These are phyloP conservation scores for Stachybotrys elegans DNA, from an alignment of 2,329 filamentous ascomycete species.

Conservation along the genomic window DNA sequence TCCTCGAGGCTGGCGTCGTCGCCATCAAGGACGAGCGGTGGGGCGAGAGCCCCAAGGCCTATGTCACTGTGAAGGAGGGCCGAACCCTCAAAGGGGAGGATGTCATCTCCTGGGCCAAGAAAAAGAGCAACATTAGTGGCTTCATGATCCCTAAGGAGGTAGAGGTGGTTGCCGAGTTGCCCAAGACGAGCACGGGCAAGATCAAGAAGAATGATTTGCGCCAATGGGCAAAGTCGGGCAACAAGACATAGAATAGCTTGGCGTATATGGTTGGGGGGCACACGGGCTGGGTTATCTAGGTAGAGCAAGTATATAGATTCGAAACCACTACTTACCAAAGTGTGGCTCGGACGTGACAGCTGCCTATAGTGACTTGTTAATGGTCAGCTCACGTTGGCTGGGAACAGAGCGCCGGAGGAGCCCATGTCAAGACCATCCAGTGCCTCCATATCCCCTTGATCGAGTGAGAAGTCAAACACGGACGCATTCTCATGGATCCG, in stretches of 20 bases:
- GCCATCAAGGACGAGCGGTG: constrained; percentile 83
- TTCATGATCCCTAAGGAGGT: constrained; percentile 80
- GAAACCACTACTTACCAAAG: no score
- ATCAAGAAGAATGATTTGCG: constrained; percentile 90
- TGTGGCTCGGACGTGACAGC: no score
- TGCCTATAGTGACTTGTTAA: background rate
- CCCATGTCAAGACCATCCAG: constrained; percentile 25
- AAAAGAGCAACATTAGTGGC: constrained; percentile 73
- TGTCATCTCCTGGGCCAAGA: constrained; percentile 81
- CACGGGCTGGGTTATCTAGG: no score
- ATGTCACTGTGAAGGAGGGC: constrained; percentile 73
- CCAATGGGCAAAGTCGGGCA: constrained; percentile 61
- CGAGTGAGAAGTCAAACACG: constrained; percentile 56
- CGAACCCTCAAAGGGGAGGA: constrained; percentile 46
- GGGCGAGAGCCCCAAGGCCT: constrained; percentile 96
- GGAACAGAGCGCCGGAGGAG: constrained; percentile 22
- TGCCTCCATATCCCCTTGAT: constrained; percentile 47
- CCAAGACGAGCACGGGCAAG: constrained; percentile 97
- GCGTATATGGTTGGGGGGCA: no score
- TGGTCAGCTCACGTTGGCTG: constrained; percentile 18
- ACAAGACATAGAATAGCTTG: constrained; percentile 11
- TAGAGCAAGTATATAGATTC: no score
- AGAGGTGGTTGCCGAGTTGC: constrained; percentile 79
- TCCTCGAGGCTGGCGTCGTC: constrained; percentile 89
- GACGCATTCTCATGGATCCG: constrained; percentile 57